Percentiles rank a stretch among this genome's conserved stretches.
phyloP scores from a whole-genome alignment of 2,329 filamentous ascomycete genomes.

The Curvularia lunata region DNA sequence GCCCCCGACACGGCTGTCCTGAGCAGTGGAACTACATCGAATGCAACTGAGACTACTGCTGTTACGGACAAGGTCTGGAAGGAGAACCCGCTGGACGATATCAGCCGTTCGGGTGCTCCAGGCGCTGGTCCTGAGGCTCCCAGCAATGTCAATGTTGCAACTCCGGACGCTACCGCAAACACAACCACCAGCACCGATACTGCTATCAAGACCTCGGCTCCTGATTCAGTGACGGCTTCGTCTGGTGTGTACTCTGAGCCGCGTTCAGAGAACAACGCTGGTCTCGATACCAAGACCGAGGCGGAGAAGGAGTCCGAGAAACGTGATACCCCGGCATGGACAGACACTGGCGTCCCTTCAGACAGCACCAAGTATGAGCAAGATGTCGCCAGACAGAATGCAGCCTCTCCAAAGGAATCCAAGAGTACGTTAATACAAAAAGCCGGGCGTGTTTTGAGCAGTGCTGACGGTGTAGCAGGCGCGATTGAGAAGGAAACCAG shows the following conservation, averaged over 20 bases:
- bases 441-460: conserved; percentile 25
- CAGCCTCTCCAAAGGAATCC: conserved; percentile 51
- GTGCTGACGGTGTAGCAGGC: conserved; percentile 53
- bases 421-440: conserved; percentile 42
- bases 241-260: conserved; percentile 16
- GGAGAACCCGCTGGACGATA: conserved; percentile 37
- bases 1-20: conserved; percentile 30
- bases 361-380: conserved; percentile 67
- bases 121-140: conserved; percentile 27
- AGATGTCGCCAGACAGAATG: conserved; percentile 60
- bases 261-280: conserved; percentile 21
- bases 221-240: conserved; percentile 20
- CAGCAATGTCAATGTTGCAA: conserved; percentile 16
- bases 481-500: conserved; percentile 62
- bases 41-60: conserved; percentile 38
- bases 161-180: conserved; percentile 8
- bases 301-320: conserved; percentile 27
- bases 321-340: conserved; percentile 52
- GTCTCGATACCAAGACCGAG: conserved; percentile 23
- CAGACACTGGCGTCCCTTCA: conserved; percentile 59
- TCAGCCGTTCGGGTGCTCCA: conserved; percentile 30
- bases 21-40: conserved; percentile 26
- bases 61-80: conserved; percentile 38
- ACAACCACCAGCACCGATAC: conserved; percentile 16
- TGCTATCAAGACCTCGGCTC: conserved; percentile 21